A percentile compares a stretch with the other conserved stretches of the same genome.
Conservation (phyloP, 306 rosid species). For the Carpinus fangiana region DNA sequence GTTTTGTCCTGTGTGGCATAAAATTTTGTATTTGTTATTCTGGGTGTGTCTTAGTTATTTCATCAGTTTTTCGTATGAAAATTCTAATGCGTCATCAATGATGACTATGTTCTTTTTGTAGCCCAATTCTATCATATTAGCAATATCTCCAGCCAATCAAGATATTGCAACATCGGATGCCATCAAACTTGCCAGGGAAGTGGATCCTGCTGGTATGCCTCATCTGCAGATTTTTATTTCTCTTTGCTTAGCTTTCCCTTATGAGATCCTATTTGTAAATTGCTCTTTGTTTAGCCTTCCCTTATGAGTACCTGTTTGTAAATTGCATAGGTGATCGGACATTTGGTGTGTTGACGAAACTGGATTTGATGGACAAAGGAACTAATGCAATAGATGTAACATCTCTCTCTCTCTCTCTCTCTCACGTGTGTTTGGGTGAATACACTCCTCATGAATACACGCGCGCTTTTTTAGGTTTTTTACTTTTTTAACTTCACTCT, state of each 20-base stretch:
- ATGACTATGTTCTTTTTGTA: constrained; percentile 34
- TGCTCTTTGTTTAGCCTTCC: neutral
- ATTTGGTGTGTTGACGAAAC: constrained; percentile 91
- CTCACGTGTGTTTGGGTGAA: neutral
- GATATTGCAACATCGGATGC: constrained; percentile 97
- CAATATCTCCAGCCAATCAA: constrained; percentile 93
- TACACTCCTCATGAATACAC: neutral
- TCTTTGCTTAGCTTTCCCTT: neutral
- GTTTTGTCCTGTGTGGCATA: neutral
- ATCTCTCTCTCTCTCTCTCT: constrained; percentile 12
- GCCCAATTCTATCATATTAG: constrained; percentile 86
- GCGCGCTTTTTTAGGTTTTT: neutral
- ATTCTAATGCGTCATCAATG: neutral
- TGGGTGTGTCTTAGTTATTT: neutral
- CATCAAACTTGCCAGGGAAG: constrained; percentile 82
- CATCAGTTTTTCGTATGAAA: constrained; percentile 4
- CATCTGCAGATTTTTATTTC: neutral
- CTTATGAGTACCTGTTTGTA: constrained; percentile 21
- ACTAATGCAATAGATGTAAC: constrained; percentile 86
- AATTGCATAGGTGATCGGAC: constrained; percentile 72
- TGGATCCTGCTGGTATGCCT: constrained; percentile 72
- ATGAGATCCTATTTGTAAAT: constrained; percentile 23
- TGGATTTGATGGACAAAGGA: constrained; percentile 98
- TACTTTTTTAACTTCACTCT: too few relatives aligned
- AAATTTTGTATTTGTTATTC: neutral